These are phyloP conservation scores for Penicillium desertorum DNA, from an alignment of 495 filamentous ascomycete genomes.

Conservation along the genomic window DNA sequence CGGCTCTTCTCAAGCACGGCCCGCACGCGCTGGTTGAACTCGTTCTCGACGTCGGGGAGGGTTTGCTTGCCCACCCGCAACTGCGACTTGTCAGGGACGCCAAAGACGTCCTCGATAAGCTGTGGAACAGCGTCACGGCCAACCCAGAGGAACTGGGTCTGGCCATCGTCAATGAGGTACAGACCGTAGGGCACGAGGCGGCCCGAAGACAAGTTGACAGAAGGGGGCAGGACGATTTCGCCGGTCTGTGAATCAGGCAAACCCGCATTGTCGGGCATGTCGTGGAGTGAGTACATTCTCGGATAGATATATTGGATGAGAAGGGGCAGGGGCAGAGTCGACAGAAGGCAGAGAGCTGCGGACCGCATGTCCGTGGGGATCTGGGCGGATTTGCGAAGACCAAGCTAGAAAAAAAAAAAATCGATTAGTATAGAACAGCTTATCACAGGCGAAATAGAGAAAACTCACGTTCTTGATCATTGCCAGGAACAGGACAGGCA, in stretches of 20 bases:
- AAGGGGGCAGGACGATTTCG: conserved; percentile 81
- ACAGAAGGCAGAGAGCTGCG: conserved; percentile 87
- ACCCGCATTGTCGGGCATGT: conserved; percentile 96
- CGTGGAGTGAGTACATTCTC: conserved; percentile 87
- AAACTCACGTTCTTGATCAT: conserved; percentile 84
- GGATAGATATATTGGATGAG: conserved; percentile 98
- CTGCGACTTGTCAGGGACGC: conserved; percentile 70
- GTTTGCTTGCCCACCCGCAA: conserved; percentile 88
- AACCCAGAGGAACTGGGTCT: conserved; percentile 97
- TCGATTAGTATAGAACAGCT: conserved; percentile 21
- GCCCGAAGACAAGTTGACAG: conserved; percentile 83
- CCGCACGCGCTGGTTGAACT: conserved; percentile 92
- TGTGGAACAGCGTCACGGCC: conserved; percentile 90
- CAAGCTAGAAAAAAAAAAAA: conserved; percentile 55
- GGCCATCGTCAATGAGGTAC: conserved; percentile 95
- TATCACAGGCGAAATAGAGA: not conserved
- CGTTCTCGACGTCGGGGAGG: conserved; percentile 84
- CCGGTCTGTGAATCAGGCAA: conserved; percentile 80
- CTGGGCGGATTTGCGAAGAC: conserved; percentile 89
- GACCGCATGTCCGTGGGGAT: conserved; percentile 95
- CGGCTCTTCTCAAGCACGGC: conserved; percentile 88
- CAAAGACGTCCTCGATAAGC: conserved; percentile 87
- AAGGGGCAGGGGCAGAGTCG: conserved; percentile 86
- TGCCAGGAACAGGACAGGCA: conserved; percentile 88
- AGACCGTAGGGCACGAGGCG: conserved; percentile 89